phyloP scores from a whole-genome alignment of 495 filamentous ascomycete species.

The Polyplosphaeria fusca region DNA sequence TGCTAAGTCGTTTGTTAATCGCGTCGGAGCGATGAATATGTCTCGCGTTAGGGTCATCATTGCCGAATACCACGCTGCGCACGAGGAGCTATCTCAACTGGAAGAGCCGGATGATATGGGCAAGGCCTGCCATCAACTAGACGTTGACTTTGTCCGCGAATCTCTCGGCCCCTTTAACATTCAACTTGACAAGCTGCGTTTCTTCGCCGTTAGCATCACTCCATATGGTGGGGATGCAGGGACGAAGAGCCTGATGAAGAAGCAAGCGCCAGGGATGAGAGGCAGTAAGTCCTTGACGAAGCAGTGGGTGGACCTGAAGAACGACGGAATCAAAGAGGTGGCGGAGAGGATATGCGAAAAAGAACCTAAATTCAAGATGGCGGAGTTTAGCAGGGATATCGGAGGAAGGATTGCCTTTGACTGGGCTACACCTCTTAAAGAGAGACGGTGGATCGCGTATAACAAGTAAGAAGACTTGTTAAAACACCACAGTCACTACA shows the following conservation, averaged over 20 bases:
- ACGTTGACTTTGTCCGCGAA: not conserved
- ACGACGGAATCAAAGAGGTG: not conserved
- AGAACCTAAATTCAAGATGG: not conserved
- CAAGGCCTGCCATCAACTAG: not conserved
- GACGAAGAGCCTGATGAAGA: not conserved
- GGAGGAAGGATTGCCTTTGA: conserved; percentile 1
- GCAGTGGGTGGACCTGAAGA: conserved; percentile 7
- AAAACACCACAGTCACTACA: no score
- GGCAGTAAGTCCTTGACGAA: not conserved
- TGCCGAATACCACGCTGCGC: conserved; percentile 6
- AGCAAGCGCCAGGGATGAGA: not conserved
- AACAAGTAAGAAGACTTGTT: not conserved
- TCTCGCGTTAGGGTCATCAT: conserved; percentile 9
- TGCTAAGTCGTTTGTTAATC: not conserved
- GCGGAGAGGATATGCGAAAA: conserved; percentile 8
- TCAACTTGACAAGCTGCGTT: conserved; percentile 2
- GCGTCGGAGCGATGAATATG: conserved; percentile 1
- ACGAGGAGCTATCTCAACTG: conserved; percentile 13
- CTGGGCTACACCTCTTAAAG: conserved; percentile 1
- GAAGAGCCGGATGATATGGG: no score
- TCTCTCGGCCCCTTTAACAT: conserved; percentile 9
- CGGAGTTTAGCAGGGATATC: conserved; percentile 8
- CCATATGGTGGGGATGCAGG: conserved; percentile 12
- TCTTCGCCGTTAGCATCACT: conserved; percentile 15
- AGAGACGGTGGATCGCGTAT: conserved; percentile 11